phyloP scores from a whole-genome alignment of 2,329 filamentous ascomycete genomes.

The Microdochium trichocladiopsis region DNA sequence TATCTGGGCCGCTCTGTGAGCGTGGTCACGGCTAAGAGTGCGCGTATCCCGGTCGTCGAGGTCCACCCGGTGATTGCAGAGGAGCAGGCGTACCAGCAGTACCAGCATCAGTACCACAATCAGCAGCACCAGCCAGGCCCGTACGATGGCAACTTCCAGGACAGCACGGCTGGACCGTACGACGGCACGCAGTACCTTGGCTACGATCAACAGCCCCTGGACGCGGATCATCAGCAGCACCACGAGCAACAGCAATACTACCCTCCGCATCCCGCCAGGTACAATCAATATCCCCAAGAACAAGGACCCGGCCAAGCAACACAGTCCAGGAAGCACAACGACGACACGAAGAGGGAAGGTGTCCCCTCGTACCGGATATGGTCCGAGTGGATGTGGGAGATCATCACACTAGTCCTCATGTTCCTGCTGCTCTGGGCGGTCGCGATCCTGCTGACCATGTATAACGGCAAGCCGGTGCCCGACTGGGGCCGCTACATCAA shows the following conservation, averaged over 20 bases:
- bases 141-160: neutral
- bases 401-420: neutral
- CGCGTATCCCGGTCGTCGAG: neutral
- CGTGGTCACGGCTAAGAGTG: neutral
- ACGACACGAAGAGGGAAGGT: neutral
- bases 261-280: too few species aligned
- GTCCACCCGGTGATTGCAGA: neutral
- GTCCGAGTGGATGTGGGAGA: neutral
- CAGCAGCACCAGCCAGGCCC: neutral
- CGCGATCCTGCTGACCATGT: neutral
- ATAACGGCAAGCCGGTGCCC: neutral
- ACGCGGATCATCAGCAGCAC: too few species aligned
- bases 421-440: neutral
- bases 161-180: neutral
- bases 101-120: neutral
- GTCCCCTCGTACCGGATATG: neutral
- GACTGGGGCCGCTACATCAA: constrained; percentile 1
- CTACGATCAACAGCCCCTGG: too few species aligned
- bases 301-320: too few species aligned
- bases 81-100: neutral
- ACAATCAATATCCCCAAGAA: too few species aligned
- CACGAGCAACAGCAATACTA: too few species aligned
- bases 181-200: neutral
- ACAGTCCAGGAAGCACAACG: neutral
- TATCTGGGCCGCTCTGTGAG: neutral